These are phyloP conservation scores for Auricularia sp. DNA, from an alignment of 768 basidiomycete genomes.

Conservation along the genomic window DNA sequence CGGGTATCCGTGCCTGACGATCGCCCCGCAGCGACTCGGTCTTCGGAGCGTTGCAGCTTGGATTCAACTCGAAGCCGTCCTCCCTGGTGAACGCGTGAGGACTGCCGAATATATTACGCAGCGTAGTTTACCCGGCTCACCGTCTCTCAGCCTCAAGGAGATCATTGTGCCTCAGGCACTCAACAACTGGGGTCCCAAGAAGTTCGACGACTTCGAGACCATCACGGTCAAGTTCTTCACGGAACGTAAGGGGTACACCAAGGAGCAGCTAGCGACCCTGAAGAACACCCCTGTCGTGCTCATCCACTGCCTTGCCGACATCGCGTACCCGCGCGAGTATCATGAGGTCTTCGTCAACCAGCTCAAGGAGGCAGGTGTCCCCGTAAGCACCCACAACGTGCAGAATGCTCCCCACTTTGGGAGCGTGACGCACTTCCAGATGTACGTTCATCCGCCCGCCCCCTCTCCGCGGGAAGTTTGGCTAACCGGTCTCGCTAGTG, in stretches of 20 bases:
- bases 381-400: background rate
- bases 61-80: background rate
- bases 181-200: background rate
- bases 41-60: background rate
- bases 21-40: background rate
- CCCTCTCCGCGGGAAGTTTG: background rate
- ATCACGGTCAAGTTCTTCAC: conserved; percentile 1
- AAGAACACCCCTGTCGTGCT: background rate
- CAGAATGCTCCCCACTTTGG: background rate
- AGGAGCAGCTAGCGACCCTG: background rate
- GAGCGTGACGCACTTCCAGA: background rate
- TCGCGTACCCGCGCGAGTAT: background rate
- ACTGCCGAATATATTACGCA: background rate
- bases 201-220: background rate
- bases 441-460: background rate
- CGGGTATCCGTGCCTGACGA: background rate
- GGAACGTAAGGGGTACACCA: background rate
- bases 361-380: background rate
- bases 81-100: background rate
- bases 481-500: background rate
- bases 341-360: background rate
- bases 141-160: background rate
- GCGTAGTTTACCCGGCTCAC: background rate
- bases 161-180: background rate
- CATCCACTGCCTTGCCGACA: background rate